Evolutionary conservation across 1,284 basidiomycete genomes (phyloP), one percentile per base, ranked within the genome.

Genomic region (Ganoderma meredithae): DNA sequence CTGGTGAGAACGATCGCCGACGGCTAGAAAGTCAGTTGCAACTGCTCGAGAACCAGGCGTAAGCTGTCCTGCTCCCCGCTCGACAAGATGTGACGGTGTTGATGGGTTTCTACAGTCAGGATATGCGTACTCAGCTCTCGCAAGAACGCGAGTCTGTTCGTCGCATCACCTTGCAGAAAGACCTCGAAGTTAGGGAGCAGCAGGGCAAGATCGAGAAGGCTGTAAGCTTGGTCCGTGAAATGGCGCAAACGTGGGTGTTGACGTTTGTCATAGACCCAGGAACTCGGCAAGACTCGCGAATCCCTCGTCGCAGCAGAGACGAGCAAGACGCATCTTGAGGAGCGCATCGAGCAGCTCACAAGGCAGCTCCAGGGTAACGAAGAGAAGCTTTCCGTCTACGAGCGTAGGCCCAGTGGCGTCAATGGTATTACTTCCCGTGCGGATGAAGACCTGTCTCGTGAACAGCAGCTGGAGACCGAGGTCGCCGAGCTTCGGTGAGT

Each of bases 311-410:
- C 86, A 27, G 93, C 95, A 0, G 90, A 95, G 76, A 95, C 93
- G 0, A 94, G 90, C 80, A 91, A 90, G 76, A 90, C 87, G 60
- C 94, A 96, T 76, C 85, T 95, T 13, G 90, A 95, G 76, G 88
- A 91, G 69, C 91, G 92, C 39, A 86, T 93, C 2, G 88, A 90
- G 25, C 91, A 94, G 49, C 82, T 97, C 19, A 82, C 83, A 6
- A 86, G 87, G 59, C 91, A 94, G 73, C 80, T 95, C 10, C 89
- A 92, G 70, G 90, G 93, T 44, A 90, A 90, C 68, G 87, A 90
- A 64, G 94, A 95, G 82, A 95, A 95, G 79, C 85, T 97, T 31
- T 84, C 93, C 4, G 92, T 97, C 1, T 97, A 95, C 74, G 95
- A 97, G 77, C 88, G 94, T 27, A 85, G 93, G 59, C 76, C 88